Base-by-base conservation (phyloP, 441 rosid species). In the Pelargonium australe region DNA sequence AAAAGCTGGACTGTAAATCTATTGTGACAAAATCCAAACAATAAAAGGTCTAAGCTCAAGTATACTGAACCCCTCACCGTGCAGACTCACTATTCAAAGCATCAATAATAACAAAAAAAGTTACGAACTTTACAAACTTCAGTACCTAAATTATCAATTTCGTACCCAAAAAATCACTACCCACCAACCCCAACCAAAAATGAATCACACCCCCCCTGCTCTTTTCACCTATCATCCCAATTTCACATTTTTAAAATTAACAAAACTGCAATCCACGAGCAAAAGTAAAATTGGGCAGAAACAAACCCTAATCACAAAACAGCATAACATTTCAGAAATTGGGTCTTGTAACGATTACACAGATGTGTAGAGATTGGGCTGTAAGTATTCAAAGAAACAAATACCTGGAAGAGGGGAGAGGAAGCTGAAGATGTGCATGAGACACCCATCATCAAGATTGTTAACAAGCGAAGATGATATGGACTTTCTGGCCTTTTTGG, bases 371-470 rank as follows among this genome's bases (percentile, higher is more conserved):
- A 10, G 0, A 13, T 7, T 2, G 12, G 34, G 40, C 40, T 34
- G 40, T 34, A 5, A 34, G 4, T 34, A 0, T 34, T 34, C 40
- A 34, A 34, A 34, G 7, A 25, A n/a, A 49, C 0, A 37, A 44
- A 37, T 63, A 90, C 99, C 97, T 83, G 97, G 99, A 81, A 88
- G 84, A 45, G 97, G 97, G 64, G 96, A 83, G 37, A 95, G 80
- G 87, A 88, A 92, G 83, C 96, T 95, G 85, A 95, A 85, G 80
- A 95, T 86, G 78, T 89, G 99, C 99, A 95, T 92, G 69, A 95
- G 97, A 73, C 96, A 88, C 34, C 97, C 97, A 83, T 95, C 99
- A 75, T 95, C 99, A n/a, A 95, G 94, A 81, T 73, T 86, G 84
- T 85, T 91, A 43, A 95, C 83, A 41, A 73, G 85, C 69, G 86